Evolutionary conservation across 345 rosid species (phyloP), one percentile per base, ranked within the genome.

Genomic region (Linum lewisii): DNA sequence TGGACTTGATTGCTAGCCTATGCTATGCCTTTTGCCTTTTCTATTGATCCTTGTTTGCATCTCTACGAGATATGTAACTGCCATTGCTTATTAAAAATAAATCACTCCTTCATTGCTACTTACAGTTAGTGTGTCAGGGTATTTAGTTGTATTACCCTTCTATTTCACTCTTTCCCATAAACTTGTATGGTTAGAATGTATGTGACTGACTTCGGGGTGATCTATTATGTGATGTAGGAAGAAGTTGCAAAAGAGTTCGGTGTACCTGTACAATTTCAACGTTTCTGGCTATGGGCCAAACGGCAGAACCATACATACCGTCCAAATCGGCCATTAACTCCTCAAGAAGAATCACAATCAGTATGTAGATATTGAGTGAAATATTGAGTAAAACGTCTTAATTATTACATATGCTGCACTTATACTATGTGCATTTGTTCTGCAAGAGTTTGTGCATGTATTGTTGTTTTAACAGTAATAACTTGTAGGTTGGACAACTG

Each of bases 231-330:
- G 22, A 42, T 62, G 62, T 76, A 93, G 99, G 97, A 87, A 71
- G 99, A 89, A 72, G 81, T 93, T 75, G 97, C 99, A 47, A 87
- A 82, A 79, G 96, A 85, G 75, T 87, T 83, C 62, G 94, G 94
- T 5, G 65, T 87, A 57, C 91, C 91, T 15, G 87, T 87, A 32
- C 95, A 84, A 73, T 81, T 76, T 69, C 97, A 79, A 67, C 84
- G 97, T 24, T 93, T 87, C 74, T 93, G 99, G 99, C 78, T 93
- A 22, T 90, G 96, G 96, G 96, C 92, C 54, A 87, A 85, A 81
- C 88, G 99, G 25, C 90, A 85, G 68, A 93, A 93, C 66, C 96
- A 89, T 73, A 93, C 97, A 6, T 87, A 89, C 70, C 95, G 97
- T 57, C 95, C 95, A 49, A 79, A 82, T 71, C 80, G 91, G 60